Evolutionary conservation across 345 rosid genomes (phyloP).

Genomic region (Gossypium mustelinum): DNA sequence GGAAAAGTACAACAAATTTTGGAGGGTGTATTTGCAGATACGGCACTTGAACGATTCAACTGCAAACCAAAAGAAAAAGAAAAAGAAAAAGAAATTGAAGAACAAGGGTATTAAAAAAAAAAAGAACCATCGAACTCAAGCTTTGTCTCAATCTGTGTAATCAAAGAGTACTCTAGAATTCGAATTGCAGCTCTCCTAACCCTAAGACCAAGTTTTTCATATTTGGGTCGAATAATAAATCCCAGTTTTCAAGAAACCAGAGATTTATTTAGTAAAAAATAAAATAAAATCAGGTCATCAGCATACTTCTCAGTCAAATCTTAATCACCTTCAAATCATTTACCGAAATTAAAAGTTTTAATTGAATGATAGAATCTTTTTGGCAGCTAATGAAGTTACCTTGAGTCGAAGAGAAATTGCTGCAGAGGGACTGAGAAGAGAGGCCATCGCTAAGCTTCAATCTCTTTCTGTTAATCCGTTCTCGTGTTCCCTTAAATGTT

Average conservation of each 20-base stretch:
- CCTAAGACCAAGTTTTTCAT: not conserved
- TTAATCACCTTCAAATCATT: not conserved
- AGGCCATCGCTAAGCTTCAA: slow-evolving; percentile 48
- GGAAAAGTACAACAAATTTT: slow-evolving; percentile 21
- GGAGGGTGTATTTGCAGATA: slow-evolving; percentile 21
- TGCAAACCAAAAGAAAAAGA: slow-evolving; percentile 14
- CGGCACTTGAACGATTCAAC: slow-evolving; percentile 26
- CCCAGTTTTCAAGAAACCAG: not conserved
- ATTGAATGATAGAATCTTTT: not conserved
- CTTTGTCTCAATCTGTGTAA: not conserved
- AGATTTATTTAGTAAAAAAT: not conserved
- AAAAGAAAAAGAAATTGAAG: not conserved
- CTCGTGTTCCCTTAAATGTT: not conserved
- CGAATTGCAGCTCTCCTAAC: not conserved
- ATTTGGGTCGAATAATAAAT: not conserved
- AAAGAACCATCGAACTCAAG: not conserved
- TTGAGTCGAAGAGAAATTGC: slow-evolving; percentile 38
- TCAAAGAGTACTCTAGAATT: not conserved
- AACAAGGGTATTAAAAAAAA: not conserved
- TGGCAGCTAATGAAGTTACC: slow-evolving; percentile 30
- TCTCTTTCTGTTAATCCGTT: not conserved
- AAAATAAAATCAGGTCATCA: not conserved
- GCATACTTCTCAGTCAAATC: not conserved
- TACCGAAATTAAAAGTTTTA: not conserved
- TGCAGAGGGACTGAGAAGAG: slow-evolving; percentile 45